Evolutionary conservation across 1,139 yeast species (phyloP), one percentile per base, ranked within the genome.

Genomic region (Kodamaea ohmeri): DNA sequence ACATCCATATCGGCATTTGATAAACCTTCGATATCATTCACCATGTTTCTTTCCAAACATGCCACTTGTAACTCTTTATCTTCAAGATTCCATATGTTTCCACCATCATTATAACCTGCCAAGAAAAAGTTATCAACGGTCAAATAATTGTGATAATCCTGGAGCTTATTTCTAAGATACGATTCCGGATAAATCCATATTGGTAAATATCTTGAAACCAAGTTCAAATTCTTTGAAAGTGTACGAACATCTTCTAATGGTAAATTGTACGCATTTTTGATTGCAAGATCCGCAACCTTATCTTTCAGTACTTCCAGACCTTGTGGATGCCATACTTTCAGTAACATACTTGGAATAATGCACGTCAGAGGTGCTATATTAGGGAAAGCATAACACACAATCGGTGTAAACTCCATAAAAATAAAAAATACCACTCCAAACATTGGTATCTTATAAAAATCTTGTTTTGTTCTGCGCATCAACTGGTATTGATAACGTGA

Each of bases 321-420:
- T 30, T 36, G 42, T 1, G 50, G 36, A 32, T 48, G 49, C 72
- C 72, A 66, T 16, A 69, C 34, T 25, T 68, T 52, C 0, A 73
- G 71, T 26, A 67, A 49, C 12, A 77, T 58, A 2, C 66, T 62
- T 0, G 88, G 88, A 34, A 80, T 61, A 4, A 76, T 63, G 58
- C 94, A 85, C 0, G 92, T 83, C 47, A 74, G 71, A 0, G 94
- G 94, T 1, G 86, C 72, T 11, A 84, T 53, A 40, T 73, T 73
- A 0, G 94, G 94, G 37, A 83, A 59, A 1, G 67, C 47, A 42
- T 71, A 71, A 44, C 87, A 77, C 3, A 84, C 42, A 0, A 80
- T 32, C 0, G 92, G 85, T 0, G 90, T 81, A 36, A 64, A 51
- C 50, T 85, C 95, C 51, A 79, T 77, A 48, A 80, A 78, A 1